These are phyloP conservation scores for Scopulariopsis brevicaulis DNA, from an alignment of 2,329 filamentous ascomycete species.

Conservation along the genomic window DNA sequence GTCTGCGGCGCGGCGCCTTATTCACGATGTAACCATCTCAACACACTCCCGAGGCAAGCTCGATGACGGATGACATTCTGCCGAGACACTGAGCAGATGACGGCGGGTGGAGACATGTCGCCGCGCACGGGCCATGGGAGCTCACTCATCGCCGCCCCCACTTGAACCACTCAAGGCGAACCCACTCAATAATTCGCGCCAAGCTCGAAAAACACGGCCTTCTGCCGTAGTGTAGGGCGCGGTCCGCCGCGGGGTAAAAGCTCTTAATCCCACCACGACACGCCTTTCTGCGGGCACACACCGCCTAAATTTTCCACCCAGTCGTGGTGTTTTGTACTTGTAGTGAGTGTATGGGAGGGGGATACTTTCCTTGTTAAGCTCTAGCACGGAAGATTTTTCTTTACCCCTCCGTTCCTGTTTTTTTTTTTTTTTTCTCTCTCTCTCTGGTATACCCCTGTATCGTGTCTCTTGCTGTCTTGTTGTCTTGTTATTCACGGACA, in stretches of 20 bases:
- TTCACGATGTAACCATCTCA: too few relatives aligned
- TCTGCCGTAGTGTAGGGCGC: not conserved
- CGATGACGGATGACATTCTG: too few relatives aligned
- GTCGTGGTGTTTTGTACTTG: not conserved
- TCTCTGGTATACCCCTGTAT: not conserved
- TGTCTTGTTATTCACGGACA: not conserved
- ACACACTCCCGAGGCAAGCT: too few relatives aligned
- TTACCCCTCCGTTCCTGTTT: slow-evolving; percentile 5
- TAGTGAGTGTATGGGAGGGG: not conserved
- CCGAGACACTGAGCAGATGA: too few relatives aligned
- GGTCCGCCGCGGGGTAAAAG: not conserved
- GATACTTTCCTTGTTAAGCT: not conserved
- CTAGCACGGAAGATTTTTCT: slow-evolving; percentile 7
- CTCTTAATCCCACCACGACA: not conserved
- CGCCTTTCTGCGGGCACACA: not conserved
- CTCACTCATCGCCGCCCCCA: too few relatives aligned
- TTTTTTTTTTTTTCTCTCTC: not conserved
- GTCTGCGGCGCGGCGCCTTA: too few relatives aligned
- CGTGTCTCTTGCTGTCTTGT: not conserved
- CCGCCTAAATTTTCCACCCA: not conserved
- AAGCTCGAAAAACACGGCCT: too few relatives aligned
- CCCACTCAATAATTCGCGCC: too few relatives aligned
- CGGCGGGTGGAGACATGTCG: too few relatives aligned
- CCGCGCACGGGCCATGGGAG: too few relatives aligned
- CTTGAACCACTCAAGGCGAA: too few relatives aligned